phyloP scores from a whole-genome alignment of 192 early-diverging fungal species.

The Backusella westeae region DNA sequence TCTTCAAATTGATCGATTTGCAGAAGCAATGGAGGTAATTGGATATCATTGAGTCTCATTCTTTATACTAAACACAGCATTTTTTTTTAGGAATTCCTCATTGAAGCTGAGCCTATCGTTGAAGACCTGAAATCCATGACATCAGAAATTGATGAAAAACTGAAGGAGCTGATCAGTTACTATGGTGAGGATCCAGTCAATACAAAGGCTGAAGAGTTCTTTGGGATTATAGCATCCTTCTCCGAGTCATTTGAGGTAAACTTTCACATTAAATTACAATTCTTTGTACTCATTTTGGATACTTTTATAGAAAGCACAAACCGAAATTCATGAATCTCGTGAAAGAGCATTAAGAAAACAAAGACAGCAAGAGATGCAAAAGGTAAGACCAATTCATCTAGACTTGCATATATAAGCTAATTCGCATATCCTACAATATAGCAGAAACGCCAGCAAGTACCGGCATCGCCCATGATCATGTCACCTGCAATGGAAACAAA shows the following conservation, averaged over 20 bases:
- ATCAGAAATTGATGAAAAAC: slow-evolving; percentile 42
- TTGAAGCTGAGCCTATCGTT: slow-evolving; percentile 42
- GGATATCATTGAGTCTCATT: not conserved
- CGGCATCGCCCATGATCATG: not conserved
- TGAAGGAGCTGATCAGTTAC: slow-evolving; percentile 42
- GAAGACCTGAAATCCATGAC: slow-evolving; percentile 37
- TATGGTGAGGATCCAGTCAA: slow-evolving; percentile 50
- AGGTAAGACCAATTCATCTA: not conserved
- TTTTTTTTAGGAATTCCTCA: slow-evolving; percentile 41
- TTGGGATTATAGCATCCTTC: slow-evolving; percentile 48
- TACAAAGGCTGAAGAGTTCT: slow-evolving; percentile 56
- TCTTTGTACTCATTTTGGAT: not conserved
- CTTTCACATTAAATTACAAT: not conserved
- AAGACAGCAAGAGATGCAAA: slow-evolving; percentile 5
- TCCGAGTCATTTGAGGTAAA: slow-evolving; percentile 41
- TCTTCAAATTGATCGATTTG: slow-evolving; percentile 46
- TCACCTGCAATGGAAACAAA: slow-evolving; percentile 3
- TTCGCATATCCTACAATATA: not conserved
- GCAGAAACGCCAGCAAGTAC: slow-evolving; percentile 9
- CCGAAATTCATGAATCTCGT: slow-evolving; percentile 22
- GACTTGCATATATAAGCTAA: not conserved
- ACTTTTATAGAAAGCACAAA: slow-evolving; percentile 12
- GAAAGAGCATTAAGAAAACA: slow-evolving; percentile 24
- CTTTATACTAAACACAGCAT: not conserved
- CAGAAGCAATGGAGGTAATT: slow-evolving; percentile 50